Evolutionary conservation across 331 rosid species (phyloP), one percentile per base, ranked within the genome.

Genomic region (Arachis monticola): DNA sequence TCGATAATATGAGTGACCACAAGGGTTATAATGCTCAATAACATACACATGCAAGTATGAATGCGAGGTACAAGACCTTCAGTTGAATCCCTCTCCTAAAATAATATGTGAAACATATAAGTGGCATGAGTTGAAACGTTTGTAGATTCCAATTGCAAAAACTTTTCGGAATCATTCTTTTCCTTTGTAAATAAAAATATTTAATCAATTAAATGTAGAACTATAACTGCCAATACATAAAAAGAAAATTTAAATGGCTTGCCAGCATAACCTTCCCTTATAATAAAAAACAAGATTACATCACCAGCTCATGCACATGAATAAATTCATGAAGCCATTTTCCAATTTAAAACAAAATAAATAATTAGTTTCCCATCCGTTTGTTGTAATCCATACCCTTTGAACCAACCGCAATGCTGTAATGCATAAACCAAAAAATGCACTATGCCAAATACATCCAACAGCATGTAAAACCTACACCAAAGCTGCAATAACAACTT

Each of bases 341-440:
- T 4, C 3, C 5, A 35, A 35, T 35, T 22, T 22, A 22, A 22
- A 22, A 22, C 27, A 35, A 35, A 35, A 35, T 52, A 71, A 75
- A 52, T 41, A 35, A 77, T 77, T 12, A 57, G 44, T n/a, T 61
- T 69, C 64, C 57, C 52, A 35, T n/a, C 48, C 41, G 40, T 75
- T 53, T 52, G 42, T 60, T 44, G 48, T 72, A 83, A 69, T 22
- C 27, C 27, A 22, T 87, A 93, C 97, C 97, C 97, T 91, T 82
- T 90, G 99, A 76, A 94, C 88, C 66, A 91, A 90, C 58, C 97
- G 95, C 31, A 94, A 82, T 32, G 95, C 93, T 77, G 98, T 84
- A 81, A 87, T 67, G 97, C 99, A 94, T 78, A 94, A 77, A 77
- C 96, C 95, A 78, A 94, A 85, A 85, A 94, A 94, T 63, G 97